phyloP scores from a whole-genome alignment of 768 basidiomycete genomes.

The Leccinum uliginosum region DNA sequence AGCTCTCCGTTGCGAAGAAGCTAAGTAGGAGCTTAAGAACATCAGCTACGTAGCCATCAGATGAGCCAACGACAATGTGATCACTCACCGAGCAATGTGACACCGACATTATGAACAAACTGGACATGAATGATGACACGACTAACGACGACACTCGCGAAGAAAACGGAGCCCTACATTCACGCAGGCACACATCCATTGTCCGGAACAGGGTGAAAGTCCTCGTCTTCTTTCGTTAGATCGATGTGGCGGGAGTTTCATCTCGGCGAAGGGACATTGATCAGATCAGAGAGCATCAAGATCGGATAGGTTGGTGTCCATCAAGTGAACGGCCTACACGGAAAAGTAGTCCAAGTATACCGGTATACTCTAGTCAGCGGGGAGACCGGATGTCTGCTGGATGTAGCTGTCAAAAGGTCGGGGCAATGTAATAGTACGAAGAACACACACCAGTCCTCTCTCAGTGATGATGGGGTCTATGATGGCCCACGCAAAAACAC shows the following conservation, averaged over 20 bases:
- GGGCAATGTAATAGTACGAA: not conserved
- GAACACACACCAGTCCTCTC: not conserved
- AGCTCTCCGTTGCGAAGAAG: not conserved
- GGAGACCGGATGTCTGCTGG: not conserved
- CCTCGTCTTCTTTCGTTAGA: not conserved
- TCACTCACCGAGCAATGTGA: not conserved
- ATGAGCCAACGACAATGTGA: not conserved
- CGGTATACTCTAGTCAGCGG: not conserved
- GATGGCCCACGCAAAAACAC: constrained; percentile 62
- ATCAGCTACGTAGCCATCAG: not conserved
- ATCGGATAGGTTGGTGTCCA: not conserved
- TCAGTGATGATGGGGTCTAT: constrained; percentile 51
- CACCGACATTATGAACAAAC: not conserved
- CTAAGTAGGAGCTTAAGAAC: not conserved
- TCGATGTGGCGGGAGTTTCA: not conserved
- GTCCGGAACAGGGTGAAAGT: not conserved
- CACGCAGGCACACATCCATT: not conserved
- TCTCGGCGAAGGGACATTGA: not conserved
- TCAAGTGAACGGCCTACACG: not conserved
- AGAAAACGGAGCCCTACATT: not conserved
- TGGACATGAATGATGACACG: not conserved
- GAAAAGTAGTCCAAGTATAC: not conserved
- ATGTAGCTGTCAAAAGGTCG: not conserved
- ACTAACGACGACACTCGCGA: not conserved
- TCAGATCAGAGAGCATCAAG: not conserved